These are phyloP conservation scores for Cutaneotrichosporon spelunceum DNA, from an alignment of 1,284 basidiomycete genomes.

Conservation along the genomic window DNA sequence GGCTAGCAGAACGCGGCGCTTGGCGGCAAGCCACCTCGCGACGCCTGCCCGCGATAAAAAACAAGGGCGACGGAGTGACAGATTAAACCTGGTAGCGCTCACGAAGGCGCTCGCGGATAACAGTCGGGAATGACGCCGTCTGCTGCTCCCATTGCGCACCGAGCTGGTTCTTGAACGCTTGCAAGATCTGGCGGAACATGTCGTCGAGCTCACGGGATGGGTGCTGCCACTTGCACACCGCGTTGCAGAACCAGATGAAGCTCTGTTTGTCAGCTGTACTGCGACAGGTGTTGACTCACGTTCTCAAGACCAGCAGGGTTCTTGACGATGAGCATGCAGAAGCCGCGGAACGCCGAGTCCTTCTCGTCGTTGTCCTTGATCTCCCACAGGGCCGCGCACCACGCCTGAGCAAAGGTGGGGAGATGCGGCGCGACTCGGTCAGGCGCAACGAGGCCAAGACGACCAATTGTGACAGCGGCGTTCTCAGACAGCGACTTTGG, in stretches of 20 bases:
- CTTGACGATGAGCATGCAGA: conserved; percentile 91
- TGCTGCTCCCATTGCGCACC: conserved; percentile 45
- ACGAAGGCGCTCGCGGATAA: conserved; percentile 44
- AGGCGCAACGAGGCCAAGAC: conserved; percentile 91
- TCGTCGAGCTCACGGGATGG: conserved; percentile 82
- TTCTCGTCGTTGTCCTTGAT: conserved; percentile 99
- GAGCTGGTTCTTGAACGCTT: conserved; percentile 48
- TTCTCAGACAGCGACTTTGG: conserved; percentile 95
- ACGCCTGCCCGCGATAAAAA: neutral
- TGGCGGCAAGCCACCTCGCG: neutral
- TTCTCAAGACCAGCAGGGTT: conserved; percentile 89
- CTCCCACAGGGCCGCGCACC: conserved; percentile 96
- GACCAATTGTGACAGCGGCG: conserved; percentile 97
- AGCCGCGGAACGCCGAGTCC: conserved; percentile 96
- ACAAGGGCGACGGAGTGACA: neutral
- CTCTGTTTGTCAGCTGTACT: conserved; percentile 57
- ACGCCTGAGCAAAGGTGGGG: conserved; percentile 85
- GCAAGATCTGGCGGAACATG: conserved; percentile 68
- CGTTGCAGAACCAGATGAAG: conserved; percentile 92
- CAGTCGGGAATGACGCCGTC: conserved; percentile 42
- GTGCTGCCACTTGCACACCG: conserved; percentile 87
- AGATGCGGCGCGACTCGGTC: conserved; percentile 82
- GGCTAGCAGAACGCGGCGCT: neutral
- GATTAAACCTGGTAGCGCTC: conserved; percentile 49
- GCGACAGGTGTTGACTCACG: conserved; percentile 54